Percentiles rank a stretch among this genome's conserved stretches.
These are phyloP conservation scores for Asterophora parasitica DNA, from an alignment of 768 basidiomycete species.

Conservation along the genomic window DNA sequence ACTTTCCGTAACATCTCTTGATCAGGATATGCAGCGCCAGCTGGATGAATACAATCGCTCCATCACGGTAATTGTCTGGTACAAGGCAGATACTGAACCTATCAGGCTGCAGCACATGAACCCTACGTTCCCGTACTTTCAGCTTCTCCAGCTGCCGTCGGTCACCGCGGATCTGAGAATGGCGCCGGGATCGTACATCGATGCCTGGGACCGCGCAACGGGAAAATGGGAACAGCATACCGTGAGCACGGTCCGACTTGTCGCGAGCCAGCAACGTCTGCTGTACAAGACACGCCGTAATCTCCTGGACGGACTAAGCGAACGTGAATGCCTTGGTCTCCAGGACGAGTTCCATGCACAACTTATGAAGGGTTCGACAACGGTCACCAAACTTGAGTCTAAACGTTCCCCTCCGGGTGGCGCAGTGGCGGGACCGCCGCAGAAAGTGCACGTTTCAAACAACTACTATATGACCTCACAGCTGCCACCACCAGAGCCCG, in stretches of 20 bases:
- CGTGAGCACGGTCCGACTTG: conserved; percentile 52
- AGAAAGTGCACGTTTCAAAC: conserved; percentile 28
- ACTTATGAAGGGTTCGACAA: no score
- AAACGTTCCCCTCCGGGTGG: conserved; percentile 23
- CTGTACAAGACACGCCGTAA: conserved; percentile 58
- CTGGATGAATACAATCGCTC: conserved; percentile 46
- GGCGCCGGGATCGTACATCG: conserved; percentile 48
- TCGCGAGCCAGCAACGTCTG: conserved; percentile 56
- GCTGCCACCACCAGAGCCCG: no score
- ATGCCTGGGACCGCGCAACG: conserved; percentile 49
- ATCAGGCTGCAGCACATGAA: conserved; percentile 50
- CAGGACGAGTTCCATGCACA: conserved; percentile 52
- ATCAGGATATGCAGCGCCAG: conserved; percentile 36
- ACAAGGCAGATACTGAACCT: conserved; percentile 56
- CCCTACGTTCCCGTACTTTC: conserved; percentile 48
- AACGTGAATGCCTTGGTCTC: conserved; percentile 54
- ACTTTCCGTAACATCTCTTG: conserved; percentile 1
- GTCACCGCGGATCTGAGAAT: conserved; percentile 55
- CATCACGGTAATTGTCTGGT: conserved; percentile 66
- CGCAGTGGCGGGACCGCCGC: conserved; percentile 6
- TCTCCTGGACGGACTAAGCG: conserved; percentile 51
- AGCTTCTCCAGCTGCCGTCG: conserved; percentile 46
- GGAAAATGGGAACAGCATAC: conserved; percentile 68
- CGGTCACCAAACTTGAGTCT: background rate
- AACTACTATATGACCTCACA: conserved; percentile 28